Percentiles rank a stretch among this genome's conserved stretches.
phyloP scores from a whole-genome alignment of 2,329 filamentous ascomycete species.

The Fusarium duplospermum region DNA sequence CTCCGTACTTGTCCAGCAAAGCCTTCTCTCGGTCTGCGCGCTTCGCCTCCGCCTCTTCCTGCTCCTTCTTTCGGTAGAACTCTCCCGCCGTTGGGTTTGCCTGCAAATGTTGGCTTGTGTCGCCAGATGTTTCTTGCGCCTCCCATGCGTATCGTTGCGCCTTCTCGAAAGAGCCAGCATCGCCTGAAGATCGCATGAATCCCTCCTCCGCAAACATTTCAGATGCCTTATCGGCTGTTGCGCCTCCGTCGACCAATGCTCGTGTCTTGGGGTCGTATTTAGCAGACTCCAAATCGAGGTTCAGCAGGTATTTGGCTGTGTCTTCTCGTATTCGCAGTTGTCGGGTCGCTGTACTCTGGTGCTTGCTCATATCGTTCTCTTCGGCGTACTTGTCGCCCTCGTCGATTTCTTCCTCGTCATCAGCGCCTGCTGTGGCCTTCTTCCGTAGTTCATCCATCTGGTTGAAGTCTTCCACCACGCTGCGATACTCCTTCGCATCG shows the following conservation, averaged over 20 bases:
- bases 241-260: slow-evolving; percentile 87
- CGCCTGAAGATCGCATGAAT: slow-evolving; percentile 88
- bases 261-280: slow-evolving; percentile 98
- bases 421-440: slow-evolving; percentile 60
- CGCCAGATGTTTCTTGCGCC: slow-evolving; percentile 83
- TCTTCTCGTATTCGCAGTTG: slow-evolving; percentile 95
- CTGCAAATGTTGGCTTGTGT: slow-evolving; percentile 88
- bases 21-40: slow-evolving; percentile 75
- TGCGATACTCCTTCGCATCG: slow-evolving; percentile 85
- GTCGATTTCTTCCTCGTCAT: slow-evolving; percentile 64
- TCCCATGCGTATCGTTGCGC: slow-evolving; percentile 96
- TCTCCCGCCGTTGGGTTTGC: slow-evolving; percentile 96
- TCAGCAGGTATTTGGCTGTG: slow-evolving; percentile 95
- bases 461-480: slow-evolving; percentile 90
- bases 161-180: slow-evolving; percentile 91
- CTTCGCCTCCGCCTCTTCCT: slow-evolving; percentile 77
- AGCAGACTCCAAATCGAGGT: slow-evolving; percentile 94
- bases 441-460: slow-evolving; percentile 82
- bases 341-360: slow-evolving; percentile 89
- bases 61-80: slow-evolving; percentile 82
- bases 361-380: slow-evolving; percentile 95
- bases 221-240: slow-evolving; percentile 82
- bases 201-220: slow-evolving; percentile 91
- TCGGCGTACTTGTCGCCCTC: slow-evolving; percentile 86
- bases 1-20: slow-evolving; percentile 86